Base-by-base conservation (phyloP, 73 alveolate genomes). In the Paramecium tetraurelia region DNA sequence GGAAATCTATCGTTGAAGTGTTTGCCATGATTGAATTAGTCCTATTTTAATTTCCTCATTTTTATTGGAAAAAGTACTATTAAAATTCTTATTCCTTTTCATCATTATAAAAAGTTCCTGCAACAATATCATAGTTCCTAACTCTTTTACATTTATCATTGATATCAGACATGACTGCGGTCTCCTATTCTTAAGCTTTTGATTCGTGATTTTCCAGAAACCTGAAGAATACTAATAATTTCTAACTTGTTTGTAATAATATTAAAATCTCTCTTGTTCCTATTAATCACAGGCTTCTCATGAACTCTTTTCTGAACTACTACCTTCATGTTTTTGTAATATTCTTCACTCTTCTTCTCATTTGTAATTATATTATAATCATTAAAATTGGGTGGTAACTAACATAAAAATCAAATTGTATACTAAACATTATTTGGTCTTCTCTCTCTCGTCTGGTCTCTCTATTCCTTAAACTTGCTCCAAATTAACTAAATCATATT, bases 311-410 rank as follows among this genome's bases (percentile, higher is more conserved):
- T 41, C 57, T 33, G 22, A 20, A 44, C 57, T 0, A 80, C 31
- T 8, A 80, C 90, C 27, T 80, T 80, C 72, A 80, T 40, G 18
- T 80, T 80, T 35, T 80, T 80, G n/a, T 43, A 80, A 18, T 80
- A 80, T 35, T 80, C 90, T 24, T 80, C 90, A 80, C 90, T 80
- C 16, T 31, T 43, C 14, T 80, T 80, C 38, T 80, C 90, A 44
- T 80, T 80, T 14, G 90, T 80, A 43, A 80, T 80, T 41, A 80
- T 80, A 41, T 80, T 80, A 21, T 80, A 80, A 80, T 80, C 90
- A 80, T 80, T 80, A 27, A 80, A 80, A 41, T 80, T 80, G 3
- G 90, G 90, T 9, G 90, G 90, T 44, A 80, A 48, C 90, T 80
- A 12, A n/a, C 11, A 72, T 8, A 1, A 4, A 2, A n/a, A 35